These are phyloP conservation scores for Argentina anserina DNA, from an alignment of 306 rosid genomes.

Conservation along the genomic window DNA sequence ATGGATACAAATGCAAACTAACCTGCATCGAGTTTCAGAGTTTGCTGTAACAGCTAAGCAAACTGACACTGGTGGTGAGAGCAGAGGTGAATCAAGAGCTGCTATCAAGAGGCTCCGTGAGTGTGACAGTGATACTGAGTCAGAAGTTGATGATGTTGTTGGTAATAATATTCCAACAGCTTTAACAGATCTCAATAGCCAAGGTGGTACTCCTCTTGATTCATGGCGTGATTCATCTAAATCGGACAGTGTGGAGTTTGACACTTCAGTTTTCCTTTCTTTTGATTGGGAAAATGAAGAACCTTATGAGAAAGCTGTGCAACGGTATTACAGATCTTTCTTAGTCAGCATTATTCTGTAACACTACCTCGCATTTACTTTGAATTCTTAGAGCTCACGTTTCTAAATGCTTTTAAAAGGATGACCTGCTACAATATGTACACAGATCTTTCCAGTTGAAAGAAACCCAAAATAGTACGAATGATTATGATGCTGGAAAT, in stretches of 20 bases:
- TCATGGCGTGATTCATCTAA: conserved; percentile 60
- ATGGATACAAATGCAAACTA: conserved; percentile 99
- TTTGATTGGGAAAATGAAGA: conserved; percentile 97
- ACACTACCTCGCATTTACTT: background rate
- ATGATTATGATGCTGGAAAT: background rate
- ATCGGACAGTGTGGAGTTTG: conserved; percentile 66
- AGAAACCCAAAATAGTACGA: background rate
- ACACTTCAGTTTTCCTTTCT: conserved; percentile 76
- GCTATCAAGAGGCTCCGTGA: conserved; percentile 89
- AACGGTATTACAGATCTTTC: conserved; percentile 51
- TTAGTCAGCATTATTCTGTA: conserved; percentile 6
- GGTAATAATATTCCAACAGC: conserved; percentile 47
- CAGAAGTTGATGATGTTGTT: conserved; percentile 75
- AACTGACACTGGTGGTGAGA: conserved; percentile 44
- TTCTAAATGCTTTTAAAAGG: conserved; percentile 3
- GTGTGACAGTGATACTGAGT: conserved; percentile 74
- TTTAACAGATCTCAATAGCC: conserved; percentile 48
- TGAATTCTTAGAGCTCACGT: background rate
- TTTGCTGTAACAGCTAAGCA: conserved; percentile 74
- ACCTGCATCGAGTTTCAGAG: conserved; percentile 96
- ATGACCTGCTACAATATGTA: background rate
- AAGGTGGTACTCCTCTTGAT: conserved; percentile 48
- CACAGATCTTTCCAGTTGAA: conserved; percentile 5
- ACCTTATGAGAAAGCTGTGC: conserved; percentile 85
- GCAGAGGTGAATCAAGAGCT: conserved; percentile 50